Evolutionary conservation across 2,329 filamentous ascomycete genomes (phyloP).

Genomic region (Arthrobotrys sphaeroides): DNA sequence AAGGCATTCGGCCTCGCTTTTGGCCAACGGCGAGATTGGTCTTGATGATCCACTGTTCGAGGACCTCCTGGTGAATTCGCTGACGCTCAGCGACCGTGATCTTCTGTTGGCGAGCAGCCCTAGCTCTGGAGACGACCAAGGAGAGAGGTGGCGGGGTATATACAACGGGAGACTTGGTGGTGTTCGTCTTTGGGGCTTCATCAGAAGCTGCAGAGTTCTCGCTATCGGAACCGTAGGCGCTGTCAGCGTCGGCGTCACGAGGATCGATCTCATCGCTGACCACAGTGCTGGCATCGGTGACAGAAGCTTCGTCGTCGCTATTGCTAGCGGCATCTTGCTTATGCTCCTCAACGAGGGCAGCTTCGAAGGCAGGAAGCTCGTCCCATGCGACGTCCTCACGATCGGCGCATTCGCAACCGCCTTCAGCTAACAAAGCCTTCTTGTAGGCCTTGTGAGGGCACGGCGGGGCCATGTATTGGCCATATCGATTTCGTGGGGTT

Average conservation of each 20-base stretch:
- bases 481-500: constrained; percentile 52
- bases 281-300: constrained; percentile 47
- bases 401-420: constrained; percentile 52
- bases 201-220: constrained; percentile 24
- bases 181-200: constrained; percentile 25
- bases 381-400: constrained; percentile 49
- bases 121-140: constrained; percentile 25
- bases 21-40: constrained; percentile 48
- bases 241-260: constrained; percentile 47
- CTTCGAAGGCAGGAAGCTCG: constrained; percentile 46
- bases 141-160: constrained; percentile 39
- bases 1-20: constrained; percentile 41
- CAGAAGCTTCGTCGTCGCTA: constrained; percentile 45
- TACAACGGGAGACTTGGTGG: not conserved
- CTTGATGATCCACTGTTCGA: constrained; percentile 52
- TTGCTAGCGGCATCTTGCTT: constrained; percentile 37
- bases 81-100: constrained; percentile 33
- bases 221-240: constrained; percentile 49
- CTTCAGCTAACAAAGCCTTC: constrained; percentile 43
- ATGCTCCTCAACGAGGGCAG: constrained; percentile 42
- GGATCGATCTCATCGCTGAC: constrained; percentile 45
- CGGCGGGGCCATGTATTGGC: constrained; percentile 22
- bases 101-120: constrained; percentile 9
- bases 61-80: constrained; percentile 48
- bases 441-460: constrained; percentile 40